These are phyloP conservation scores for Coemansia aciculifera DNA, from an alignment of 192 early-diverging fungal genomes.

Conservation along the genomic window DNA sequence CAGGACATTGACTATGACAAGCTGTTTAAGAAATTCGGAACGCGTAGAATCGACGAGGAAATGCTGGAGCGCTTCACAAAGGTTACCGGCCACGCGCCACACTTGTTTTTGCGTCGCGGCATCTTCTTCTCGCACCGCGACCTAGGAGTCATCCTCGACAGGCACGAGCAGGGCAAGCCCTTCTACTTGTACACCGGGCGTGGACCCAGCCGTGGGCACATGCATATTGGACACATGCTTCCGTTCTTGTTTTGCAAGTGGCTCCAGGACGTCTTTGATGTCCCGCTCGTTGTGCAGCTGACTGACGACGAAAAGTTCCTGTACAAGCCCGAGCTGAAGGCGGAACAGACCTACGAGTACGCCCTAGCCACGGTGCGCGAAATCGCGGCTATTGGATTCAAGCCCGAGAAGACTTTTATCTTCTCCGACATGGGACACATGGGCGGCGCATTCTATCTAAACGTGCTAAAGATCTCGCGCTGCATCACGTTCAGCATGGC, in stretches of 20 bases:
- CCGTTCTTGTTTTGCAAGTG: conserved; percentile 98
- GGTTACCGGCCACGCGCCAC: conserved; percentile 80
- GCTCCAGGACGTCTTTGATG: conserved; percentile 95
- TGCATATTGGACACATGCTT: conserved; percentile 97
- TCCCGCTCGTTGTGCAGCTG: conserved; percentile 92
- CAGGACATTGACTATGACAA: conserved; percentile 92
- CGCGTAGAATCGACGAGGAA: conserved; percentile 71
- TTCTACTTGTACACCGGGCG: conserved; percentile 98
- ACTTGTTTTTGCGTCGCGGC: conserved; percentile 83
- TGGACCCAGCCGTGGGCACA: conserved; percentile 85
- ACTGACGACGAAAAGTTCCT: conserved; percentile 99
- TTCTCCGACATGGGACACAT: conserved; percentile 92
- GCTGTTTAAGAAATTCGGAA: conserved; percentile 87
- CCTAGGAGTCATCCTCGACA: conserved; percentile 78
- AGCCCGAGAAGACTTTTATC: conserved; percentile 95
- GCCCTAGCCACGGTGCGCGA: conserved; percentile 83
- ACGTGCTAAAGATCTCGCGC: conserved; percentile 85
- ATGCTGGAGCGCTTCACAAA: conserved; percentile 79
- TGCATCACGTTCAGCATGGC: conserved; percentile 81
- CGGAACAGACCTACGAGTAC: conserved; percentile 78
- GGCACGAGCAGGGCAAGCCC: conserved; percentile 93
- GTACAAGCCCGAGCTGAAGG: conserved; percentile 85
- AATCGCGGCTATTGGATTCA: conserved; percentile 94
- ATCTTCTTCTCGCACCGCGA: conserved; percentile 96
- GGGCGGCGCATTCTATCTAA: conserved; percentile 92